phyloP scores from a whole-genome alignment of 202 grass and related monocot species.

The Carex arenaria region DNA sequence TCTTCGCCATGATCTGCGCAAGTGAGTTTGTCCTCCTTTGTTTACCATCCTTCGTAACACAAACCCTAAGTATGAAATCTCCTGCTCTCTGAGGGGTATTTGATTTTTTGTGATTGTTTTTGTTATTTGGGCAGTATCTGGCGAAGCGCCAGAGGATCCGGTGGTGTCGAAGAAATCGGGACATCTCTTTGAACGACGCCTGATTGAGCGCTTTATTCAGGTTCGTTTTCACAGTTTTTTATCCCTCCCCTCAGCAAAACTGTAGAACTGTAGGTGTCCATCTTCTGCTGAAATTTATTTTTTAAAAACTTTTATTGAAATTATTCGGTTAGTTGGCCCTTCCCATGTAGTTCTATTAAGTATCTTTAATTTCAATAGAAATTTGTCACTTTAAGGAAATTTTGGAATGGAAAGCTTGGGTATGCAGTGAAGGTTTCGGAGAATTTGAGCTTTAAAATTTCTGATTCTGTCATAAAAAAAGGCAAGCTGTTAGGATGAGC shows the following conservation, averaged over 20 bases:
- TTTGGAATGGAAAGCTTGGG: neutral
- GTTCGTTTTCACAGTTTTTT: conserved; percentile 22
- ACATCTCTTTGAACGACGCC: conserved; percentile 75
- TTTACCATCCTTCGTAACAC: conserved; percentile 16
- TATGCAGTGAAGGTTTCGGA: neutral
- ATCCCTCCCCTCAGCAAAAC: neutral
- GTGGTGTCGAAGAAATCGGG: conserved; percentile 96
- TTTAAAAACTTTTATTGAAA: neutral
- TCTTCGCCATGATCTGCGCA: conserved; percentile 74
- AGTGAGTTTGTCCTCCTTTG: conserved; percentile 37
- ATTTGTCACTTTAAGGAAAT: neutral
- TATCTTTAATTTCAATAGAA: neutral
- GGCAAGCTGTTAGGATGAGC: neutral
- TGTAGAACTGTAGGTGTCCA: neutral
- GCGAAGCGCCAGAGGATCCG: conserved; percentile 93
- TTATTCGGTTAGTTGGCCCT: neutral
- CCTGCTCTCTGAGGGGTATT: conserved; percentile 11
- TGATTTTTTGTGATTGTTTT: neutral
- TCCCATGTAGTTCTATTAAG: neutral
- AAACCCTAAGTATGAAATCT: conserved; percentile 25
- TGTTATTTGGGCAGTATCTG: conserved; percentile 53
- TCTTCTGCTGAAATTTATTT: neutral
- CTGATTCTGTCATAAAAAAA: neutral
- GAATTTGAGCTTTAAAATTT: neutral
- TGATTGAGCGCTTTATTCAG: conserved; percentile 83